phyloP scores from a whole-genome alignment of 1,139 yeast species.

The Tardiomyces blankii region DNA sequence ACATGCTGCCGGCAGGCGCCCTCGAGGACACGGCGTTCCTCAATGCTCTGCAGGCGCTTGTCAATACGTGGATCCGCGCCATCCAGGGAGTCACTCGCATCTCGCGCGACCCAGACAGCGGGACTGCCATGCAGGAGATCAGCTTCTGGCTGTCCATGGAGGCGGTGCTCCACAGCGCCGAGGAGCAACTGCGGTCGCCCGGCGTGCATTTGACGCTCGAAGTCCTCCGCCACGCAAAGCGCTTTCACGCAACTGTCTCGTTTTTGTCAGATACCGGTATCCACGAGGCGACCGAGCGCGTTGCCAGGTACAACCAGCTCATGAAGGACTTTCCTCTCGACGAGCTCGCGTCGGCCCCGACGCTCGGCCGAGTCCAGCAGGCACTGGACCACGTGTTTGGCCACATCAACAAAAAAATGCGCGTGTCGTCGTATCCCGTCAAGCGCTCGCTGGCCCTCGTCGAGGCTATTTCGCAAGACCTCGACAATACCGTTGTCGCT shows the following conservation, averaged over 20 bases:
- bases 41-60: slow-evolving; percentile 55
- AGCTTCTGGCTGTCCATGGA: slow-evolving; percentile 76
- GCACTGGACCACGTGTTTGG: slow-evolving; percentile 41
- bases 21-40: slow-evolving; percentile 44
- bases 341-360: slow-evolving; percentile 42
- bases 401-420: slow-evolving; percentile 50
- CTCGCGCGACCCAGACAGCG: slow-evolving; percentile 41
- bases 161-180: slow-evolving; percentile 43
- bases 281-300: slow-evolving; percentile 40
- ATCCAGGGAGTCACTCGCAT: slow-evolving; percentile 48
- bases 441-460: slow-evolving; percentile 51
- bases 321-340: slow-evolving; percentile 63
- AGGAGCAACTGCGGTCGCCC: slow-evolving; percentile 44
- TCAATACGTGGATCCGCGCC: slow-evolving; percentile 62
- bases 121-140: slow-evolving; percentile 58
- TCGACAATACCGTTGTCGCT: slow-evolving; percentile 25
- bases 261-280: slow-evolving; percentile 67
- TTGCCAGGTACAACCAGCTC: slow-evolving; percentile 48
- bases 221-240: slow-evolving; percentile 55
- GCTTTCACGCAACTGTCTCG: slow-evolving; percentile 69
- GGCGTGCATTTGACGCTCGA: slow-evolving; percentile 51
- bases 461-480: slow-evolving; percentile 46
- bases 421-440: slow-evolving; percentile 54
- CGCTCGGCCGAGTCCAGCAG: slow-evolving; percentile 35
- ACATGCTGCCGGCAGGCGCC: slow-evolving; percentile 25